Base-by-base conservation (phyloP, 1,139 yeast species). In the Candida pseudoviswanathii region DNA sequence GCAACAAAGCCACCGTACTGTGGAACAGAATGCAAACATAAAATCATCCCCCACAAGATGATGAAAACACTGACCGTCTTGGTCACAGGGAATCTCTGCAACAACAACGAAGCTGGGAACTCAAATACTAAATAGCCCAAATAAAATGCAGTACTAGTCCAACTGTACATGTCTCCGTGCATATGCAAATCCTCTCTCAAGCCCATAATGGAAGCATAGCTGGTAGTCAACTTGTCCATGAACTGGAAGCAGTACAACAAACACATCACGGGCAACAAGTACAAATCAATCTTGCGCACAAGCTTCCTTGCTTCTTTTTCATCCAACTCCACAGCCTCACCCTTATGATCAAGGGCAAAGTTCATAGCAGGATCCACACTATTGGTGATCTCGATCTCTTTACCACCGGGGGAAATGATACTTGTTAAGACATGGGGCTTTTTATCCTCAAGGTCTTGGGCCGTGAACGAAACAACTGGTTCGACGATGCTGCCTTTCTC, bases 141-240 rank as follows among this genome's bases (percentile, higher is more conserved):
- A 58, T 82, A 82, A 53, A 82, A 82, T 0, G 82, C 73, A 9
- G 82, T 69, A 33, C 83, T 85, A 11, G 76, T 74, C 85, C 85
- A 82, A 5, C 82, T 68, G 59, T 82, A 82, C 66, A 70, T 71
- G 45, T 71, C 64, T 29, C 84, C 84, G 16, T 57, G 60, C 86
- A 82, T 80, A 5, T 73, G 54, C 50, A 80, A 65, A 50, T 75
- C 81, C 3, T 59, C 61, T 53, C 78, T 65, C 37, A 85, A 70
- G 1, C 88, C 89, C 70, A 84, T 72, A 47, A 85, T 75, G 1
- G 89, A 76, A 4, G 89, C 88, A 51, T 77, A 78, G 16, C 84
- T 71, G 36, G 76, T 81, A 5, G 88, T 68, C 16, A 75, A 66
- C 59, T 86, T 86, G 63, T 85, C 91, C 84, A 85, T 81, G 52